phyloP scores from a whole-genome alignment of 2,329 filamentous ascomycete genomes.

The Grosmannia penicillata region DNA sequence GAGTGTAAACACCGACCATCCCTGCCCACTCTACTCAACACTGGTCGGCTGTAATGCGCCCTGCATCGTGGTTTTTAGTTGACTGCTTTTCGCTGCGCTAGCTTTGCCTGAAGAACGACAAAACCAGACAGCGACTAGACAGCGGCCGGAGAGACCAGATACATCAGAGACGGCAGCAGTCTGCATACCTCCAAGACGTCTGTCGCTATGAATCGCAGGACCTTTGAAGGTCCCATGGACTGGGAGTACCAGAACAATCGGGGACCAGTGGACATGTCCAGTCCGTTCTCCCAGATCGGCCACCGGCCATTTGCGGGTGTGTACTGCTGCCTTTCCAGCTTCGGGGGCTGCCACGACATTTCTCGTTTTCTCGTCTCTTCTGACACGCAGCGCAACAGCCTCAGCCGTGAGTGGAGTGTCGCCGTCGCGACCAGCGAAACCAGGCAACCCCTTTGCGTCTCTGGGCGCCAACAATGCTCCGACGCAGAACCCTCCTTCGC shows the following conservation, averaged over 20 bases:
- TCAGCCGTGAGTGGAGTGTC: slow-evolving; percentile 13
- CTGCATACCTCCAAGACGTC: too few relatives aligned
- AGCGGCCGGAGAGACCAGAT: too few relatives aligned
- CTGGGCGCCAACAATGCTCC: neutral
- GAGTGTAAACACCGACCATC: too few relatives aligned
- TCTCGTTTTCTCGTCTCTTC: neutral
- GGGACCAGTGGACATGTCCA: slow-evolving; percentile 43
- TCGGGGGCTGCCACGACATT: too few relatives aligned
- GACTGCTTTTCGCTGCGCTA: too few relatives aligned
- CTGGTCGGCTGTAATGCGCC: too few relatives aligned
- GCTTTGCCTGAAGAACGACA: too few relatives aligned
- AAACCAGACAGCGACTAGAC: too few relatives aligned
- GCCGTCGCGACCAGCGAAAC: slow-evolving; percentile 11
- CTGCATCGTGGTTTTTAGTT: too few relatives aligned
- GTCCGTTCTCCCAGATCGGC: slow-evolving; percentile 43
- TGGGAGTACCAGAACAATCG: slow-evolving; percentile 46
- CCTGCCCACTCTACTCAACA: too few relatives aligned
- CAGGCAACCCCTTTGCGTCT: slow-evolving; percentile 14
- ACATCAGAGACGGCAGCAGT: too few relatives aligned
- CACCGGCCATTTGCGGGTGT: slow-evolving; percentile 27
- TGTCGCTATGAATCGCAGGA: slow-evolving; percentile 29
- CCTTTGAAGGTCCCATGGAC: slow-evolving; percentile 48
- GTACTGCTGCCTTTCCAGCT: slow-evolving; percentile 9
- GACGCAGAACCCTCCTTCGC: slow-evolving; percentile 8
- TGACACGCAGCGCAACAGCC: slow-evolving; percentile 4